Evolutionary conservation across 148 eudicot species (phyloP).

Genomic region (Polygonum maritimum): DNA sequence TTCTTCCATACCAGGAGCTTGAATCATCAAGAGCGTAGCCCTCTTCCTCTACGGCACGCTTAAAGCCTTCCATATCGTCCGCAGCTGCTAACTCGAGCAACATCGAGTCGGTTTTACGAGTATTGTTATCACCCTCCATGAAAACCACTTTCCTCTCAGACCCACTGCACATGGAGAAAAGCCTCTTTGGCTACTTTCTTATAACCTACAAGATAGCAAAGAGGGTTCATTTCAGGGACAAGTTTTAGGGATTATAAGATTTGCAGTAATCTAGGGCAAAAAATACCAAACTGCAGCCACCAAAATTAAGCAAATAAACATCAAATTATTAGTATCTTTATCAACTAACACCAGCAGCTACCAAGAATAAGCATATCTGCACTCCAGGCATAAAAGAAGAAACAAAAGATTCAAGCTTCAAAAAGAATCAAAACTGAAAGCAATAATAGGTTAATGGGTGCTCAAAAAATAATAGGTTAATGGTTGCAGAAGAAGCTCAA

Average conservation of each 20-base stretch:
- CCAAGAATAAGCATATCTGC: not conserved
- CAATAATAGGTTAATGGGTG: not conserved
- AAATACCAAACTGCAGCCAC: slow-evolving; percentile 6
- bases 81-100: slow-evolving; percentile 73
- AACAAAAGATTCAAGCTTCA: not conserved
- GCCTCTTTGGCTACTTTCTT: not conserved
- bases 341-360: not conserved
- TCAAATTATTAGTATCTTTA: not conserved
- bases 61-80: slow-evolving; percentile 46
- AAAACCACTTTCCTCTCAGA: not conserved
- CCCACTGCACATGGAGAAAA: slow-evolving; percentile 8
- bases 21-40: slow-evolving; percentile 30
- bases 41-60: slow-evolving; percentile 37
- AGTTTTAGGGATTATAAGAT: not conserved
- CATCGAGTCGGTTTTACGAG: slow-evolving; percentile 14
- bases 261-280: slow-evolving; percentile 1
- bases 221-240: not conserved
- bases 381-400: not conserved
- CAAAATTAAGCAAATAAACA: not conserved
- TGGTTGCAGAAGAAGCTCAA: not conserved
- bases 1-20: slow-evolving; percentile 66
- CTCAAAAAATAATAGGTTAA: not conserved
- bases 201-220: not conserved
- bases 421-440: not conserved
- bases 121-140: not conserved